Evolutionary conservation across 768 basidiomycete genomes (phyloP).

Genomic region (Termitomyces eurrhizus): DNA sequence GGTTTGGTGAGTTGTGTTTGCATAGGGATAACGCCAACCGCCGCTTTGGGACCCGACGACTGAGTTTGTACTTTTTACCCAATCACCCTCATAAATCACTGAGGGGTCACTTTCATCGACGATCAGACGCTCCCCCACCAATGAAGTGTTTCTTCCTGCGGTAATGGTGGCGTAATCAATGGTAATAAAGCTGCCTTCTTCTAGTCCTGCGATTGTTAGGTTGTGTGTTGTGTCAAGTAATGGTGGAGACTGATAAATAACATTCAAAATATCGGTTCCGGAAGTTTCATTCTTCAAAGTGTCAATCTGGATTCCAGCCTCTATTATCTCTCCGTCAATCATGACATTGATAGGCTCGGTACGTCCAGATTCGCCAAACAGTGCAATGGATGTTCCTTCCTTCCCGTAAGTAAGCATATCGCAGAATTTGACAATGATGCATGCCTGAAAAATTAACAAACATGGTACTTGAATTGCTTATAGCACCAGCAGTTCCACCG

Average conservation of each 20-base stretch:
- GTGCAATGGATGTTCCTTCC: background rate
- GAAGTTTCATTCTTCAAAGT: background rate
- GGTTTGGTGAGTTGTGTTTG: background rate
- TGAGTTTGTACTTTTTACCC: background rate
- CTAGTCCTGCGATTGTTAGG: background rate
- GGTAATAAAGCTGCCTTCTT: background rate
- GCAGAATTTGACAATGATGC: background rate
- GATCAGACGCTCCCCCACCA: background rate
- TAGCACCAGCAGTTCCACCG: no score
- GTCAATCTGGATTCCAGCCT: background rate
- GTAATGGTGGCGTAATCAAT: background rate
- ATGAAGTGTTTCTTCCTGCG: background rate
- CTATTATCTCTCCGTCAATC: background rate
- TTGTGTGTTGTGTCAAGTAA: background rate
- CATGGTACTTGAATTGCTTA: no score
- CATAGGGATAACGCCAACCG: background rate
- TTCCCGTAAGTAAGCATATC: background rate
- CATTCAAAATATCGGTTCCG: background rate
- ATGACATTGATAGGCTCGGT: background rate
- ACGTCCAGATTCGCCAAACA: background rate
- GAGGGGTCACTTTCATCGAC: background rate
- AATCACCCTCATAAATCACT: background rate
- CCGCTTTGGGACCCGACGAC: accelerated
- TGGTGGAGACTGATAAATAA: background rate
- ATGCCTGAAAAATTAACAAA: background rate